Evolutionary conservation across 495 filamentous ascomycete species (phyloP).

Genomic region (Hypoxylon crocopeplum): DNA sequence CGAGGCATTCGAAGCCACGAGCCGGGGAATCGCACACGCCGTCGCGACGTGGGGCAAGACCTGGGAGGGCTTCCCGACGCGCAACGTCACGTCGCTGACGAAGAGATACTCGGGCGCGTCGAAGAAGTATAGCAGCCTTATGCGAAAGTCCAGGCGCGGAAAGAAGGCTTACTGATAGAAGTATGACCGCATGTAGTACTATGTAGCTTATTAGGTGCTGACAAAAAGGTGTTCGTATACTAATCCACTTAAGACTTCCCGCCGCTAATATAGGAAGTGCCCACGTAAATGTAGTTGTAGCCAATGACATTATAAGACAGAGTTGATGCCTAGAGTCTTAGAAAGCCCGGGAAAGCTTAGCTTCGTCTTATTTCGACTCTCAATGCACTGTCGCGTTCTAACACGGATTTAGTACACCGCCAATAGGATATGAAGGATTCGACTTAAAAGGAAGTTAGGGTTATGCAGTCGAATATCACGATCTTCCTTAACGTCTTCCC

Average conservation of each 20-base stretch:
- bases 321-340: no score
- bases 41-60: slow-evolving; percentile 67
- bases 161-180: slow-evolving; percentile 11
- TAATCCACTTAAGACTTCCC: not conserved
- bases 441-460: not conserved
- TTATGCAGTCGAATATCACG: no score
- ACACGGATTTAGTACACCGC: no score
- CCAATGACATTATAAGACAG: not conserved
- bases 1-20: slow-evolving; percentile 66
- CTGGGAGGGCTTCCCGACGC: slow-evolving; percentile 46
- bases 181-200: not conserved
- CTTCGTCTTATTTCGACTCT: not conserved
- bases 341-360: not conserved
- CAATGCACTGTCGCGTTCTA: no score
- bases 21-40: slow-evolving; percentile 66
- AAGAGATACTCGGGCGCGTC: not conserved
- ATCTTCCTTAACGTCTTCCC: not conserved
- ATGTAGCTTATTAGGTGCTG: not conserved
- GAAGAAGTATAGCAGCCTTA: slow-evolving; percentile 7
- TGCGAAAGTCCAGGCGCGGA: slow-evolving; percentile 14
- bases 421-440: not conserved
- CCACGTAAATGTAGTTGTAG: not conserved
- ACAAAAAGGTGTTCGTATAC: no score
- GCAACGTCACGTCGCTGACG: slow-evolving; percentile 26
- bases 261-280: not conserved